A percentile compares a stretch with the other conserved stretches of the same genome.
phyloP scores from a whole-genome alignment of 148 eudicot genomes.

The Euryodendron excelsum region DNA sequence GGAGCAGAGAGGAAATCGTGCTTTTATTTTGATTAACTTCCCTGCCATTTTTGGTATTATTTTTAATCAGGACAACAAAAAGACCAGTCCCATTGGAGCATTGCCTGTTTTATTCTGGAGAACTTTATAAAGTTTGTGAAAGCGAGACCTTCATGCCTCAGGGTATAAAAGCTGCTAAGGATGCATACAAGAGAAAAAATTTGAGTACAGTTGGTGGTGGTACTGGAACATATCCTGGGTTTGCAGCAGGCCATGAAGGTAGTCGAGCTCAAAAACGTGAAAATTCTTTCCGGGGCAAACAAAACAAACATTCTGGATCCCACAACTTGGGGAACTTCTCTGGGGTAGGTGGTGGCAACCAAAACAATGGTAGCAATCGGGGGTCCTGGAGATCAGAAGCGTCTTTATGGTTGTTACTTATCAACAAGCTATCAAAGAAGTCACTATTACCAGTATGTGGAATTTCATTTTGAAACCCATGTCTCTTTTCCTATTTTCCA shows the following conservation, averaged over 20 bases:
- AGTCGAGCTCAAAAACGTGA: constrained; percentile 58
- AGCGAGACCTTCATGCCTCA: constrained; percentile 60
- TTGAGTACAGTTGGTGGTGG: constrained; percentile 41
- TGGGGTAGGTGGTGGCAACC: constrained; percentile 48
- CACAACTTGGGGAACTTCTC: constrained; percentile 45
- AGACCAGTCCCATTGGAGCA: constrained; percentile 99
- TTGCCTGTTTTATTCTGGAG: constrained; percentile 87
- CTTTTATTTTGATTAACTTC: constrained; percentile 5
- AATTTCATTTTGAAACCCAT: constrained; percentile 9
- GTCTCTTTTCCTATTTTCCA: constrained; percentile 1
- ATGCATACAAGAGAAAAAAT: constrained; percentile 66
- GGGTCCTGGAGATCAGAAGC: constrained; percentile 80
- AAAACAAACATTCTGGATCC: constrained; percentile 69
- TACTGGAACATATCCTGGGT: constrained; percentile 42
- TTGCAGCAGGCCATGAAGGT: constrained; percentile 54
- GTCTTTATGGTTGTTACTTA: constrained; percentile 70
- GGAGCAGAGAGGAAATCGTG: neutral
- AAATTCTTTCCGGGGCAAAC: constrained; percentile 52
- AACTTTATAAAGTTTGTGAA: constrained; percentile 86
- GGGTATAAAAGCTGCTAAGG: constrained; percentile 85
- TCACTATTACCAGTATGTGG: constrained; percentile 85
- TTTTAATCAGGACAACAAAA: constrained; percentile 74
- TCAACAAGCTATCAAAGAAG: constrained; percentile 75
- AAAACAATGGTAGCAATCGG: constrained; percentile 40
- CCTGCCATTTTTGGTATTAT: constrained; percentile 12